Base-by-base conservation (phyloP, 176 grass and related monocot genomes). In the Aegilops bicornis region DNA sequence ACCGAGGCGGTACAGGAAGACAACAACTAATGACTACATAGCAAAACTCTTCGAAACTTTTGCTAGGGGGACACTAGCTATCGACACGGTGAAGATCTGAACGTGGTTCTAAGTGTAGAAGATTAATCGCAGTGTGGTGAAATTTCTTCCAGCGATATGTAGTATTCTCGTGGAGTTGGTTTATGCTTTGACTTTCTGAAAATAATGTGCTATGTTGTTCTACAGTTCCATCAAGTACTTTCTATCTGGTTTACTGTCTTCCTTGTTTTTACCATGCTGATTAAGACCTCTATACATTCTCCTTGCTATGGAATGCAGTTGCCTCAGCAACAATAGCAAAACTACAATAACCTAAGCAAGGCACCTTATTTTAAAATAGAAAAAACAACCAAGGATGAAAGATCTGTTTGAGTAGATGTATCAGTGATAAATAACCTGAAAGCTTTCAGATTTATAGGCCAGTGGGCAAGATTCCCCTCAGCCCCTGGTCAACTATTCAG, bases 21-120 rank as follows among this genome's bases (percentile, higher is more conserved):
- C 45, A 19, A 81, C 45, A 9, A 81, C 79, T 24, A 66, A 66
- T 5, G 79, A 81, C 23, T 81, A 81, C 79, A 81, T 67, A 63
- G 61, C 36, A 30, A 5, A 42, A 22, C 62, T 81, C 37, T 81
- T 47, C 4, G 62, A 81, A 81, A 64, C 62, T 81, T 81, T 81
- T 47, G 79, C 79, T 12, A 64, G 79, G 30, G 79, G 79, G 23
- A 81, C 79, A 17, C 39, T 42, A 45, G 79, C 62, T 6, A 81
- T 81, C 79, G 79, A 81, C 8, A 45, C 62, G 0, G 25, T 66
- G 24, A 81, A 81, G 79, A 81, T 81, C 58, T 76, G 25, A 76
- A 64, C 62, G 2, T 11, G 35, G 27, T 25, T 29, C 14, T 0
- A 79, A 42, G 77, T 64, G 58, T 35, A 79, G 58, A 61, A 62